Base-by-base conservation (phyloP, 441 rosid species). In the Adansonia grandidieri region DNA sequence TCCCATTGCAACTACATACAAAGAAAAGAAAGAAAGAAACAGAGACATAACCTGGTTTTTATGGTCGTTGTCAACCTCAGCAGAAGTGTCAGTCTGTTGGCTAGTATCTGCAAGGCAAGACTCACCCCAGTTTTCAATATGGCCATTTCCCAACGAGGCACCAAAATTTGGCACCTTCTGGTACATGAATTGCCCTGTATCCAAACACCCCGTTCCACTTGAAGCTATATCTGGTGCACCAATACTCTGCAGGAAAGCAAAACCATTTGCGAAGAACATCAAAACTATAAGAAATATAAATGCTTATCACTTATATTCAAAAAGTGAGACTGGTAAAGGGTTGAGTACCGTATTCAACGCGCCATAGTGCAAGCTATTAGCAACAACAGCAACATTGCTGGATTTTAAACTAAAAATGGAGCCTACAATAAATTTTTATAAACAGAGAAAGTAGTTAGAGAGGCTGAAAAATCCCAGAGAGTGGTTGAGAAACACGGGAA, bases 31-130 rank as follows among this genome's bases (percentile, higher is more conserved):
- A 37, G 15, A 47, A 44, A 66, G 57, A 63, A 79, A 78, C 76
- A 72, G 86, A 86, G 81, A 77, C 85, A 28, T 44, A 65, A 93
- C 99, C 91, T 93, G 95, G 88, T 85, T 80, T 84, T 83, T 93
- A 71, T 95, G 95, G 84, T 95, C 99, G 75, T 87, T 90, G 84
- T 93, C 98, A 76, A 91, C 85, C 87, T 92, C 98, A 82, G 99
- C 92, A 63, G 98, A 93, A 86, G 98, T 93, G 91, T 95, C 99
- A 79, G 99, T 93, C 78, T 95, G 98, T 78, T 91, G 98, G 91
- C 98, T 91, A 82, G 87, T 88, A 84, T 93, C 96, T 40, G 92
- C 95, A 86, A 93, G 86, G 62, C 87, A 93, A 80, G 97, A 93
- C 54, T 95, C 98, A 20, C 91, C 93, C 98, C 98, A 92, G 77